Evolutionary conservation across 2,329 filamentous ascomycete genomes (phyloP), one percentile per base, ranked within the genome.

Genomic region (Fusarium clavum): DNA sequence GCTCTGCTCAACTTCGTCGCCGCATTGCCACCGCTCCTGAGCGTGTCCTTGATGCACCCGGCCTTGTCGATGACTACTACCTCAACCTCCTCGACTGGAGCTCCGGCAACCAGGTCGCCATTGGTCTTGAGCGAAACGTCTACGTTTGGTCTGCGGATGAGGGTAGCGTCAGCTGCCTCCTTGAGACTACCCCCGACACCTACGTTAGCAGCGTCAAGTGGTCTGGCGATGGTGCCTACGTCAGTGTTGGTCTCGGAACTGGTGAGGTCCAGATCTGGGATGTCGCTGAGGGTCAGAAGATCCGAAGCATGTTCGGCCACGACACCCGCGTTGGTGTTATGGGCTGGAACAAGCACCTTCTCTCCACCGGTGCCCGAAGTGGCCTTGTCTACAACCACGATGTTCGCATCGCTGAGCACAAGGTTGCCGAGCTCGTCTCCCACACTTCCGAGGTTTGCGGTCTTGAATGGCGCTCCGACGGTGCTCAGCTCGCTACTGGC

Each of bases 191-290:
- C 60, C 86, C 92, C 22, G 96, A 99, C 80, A 98, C 95, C 22
- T 98, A 99, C 79, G 90, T 99, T 77, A 97, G 94, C 84, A 98
- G 94, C 73, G 95, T 99, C 77, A 98, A 98, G 85, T 99, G 96
- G 96, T 98, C 94, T 68, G 94, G 93, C 53, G 96, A 99, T 77
- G 96, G 96, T 64, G 94, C 95, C 32, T 98, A 99, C 78, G 94
- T 99, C 71, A 92, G 94, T 70, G 94, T 98, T 73, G 96, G 96
- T 66, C 91, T 99, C 53, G 95, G 94, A 67, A 94, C 94, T 40
- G 96, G 96, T 64, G 96, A 99, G 81, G 94, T 99, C 40, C 96
- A 99, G 84, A 99, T 99, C 83, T 99, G 96, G 95, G 96, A 98
- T 77, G 95, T 98, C 29, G 92, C 97, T 76, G 96, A 99, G 81